Evolutionary conservation across 257 asterid genomes (phyloP), one percentile per base, ranked within the genome.

Genomic region (Solanum virginianum): DNA sequence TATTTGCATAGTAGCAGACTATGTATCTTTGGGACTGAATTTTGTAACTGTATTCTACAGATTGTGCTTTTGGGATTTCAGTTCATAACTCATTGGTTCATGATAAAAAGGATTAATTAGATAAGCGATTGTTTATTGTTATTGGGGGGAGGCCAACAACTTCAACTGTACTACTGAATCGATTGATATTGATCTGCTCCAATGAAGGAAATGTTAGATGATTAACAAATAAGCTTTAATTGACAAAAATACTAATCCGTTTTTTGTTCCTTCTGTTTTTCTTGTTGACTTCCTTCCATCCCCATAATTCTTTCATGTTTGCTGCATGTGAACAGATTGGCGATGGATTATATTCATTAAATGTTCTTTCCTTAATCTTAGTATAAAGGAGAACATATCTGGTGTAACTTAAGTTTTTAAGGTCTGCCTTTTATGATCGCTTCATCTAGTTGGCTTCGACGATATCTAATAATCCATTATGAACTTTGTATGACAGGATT

Each of bases 401-500:
- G 82, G 51, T 49, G 13, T 20, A 77, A 77, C 16, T 22, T 75
- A 8, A 75, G 81, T 45, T 75, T 49, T 72, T 6, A 14, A 75
- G 60, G 4, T 24, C 81, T 75, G 7, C 60, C 2, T 45, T 13
- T 47, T 47, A 74, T 74, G 36, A 0, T 71, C 6, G 4, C 36
- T 43, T 71, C 10, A 7, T n/a, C 56, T n/a, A 11, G 59, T 47
- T 26, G 47, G 22, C 82, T 77, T 51, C 10, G 14, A 15, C 1
- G 10, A 51, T 49, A 77, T 77, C 63, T 77, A 26, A 77, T 77
- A 29, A 77, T 51, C 63, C 47, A 77, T 24, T 6, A 41, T 51
- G 43, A 26, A 22, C 81, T 18, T 81, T 83, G 45, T 53, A n/a
- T 80, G 86, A 88, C 92, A 96, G 99, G 97, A 93, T 79, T 95